Base-by-base conservation (phyloP, 1,139 yeast species). In the Kodamaea suecica region DNA sequence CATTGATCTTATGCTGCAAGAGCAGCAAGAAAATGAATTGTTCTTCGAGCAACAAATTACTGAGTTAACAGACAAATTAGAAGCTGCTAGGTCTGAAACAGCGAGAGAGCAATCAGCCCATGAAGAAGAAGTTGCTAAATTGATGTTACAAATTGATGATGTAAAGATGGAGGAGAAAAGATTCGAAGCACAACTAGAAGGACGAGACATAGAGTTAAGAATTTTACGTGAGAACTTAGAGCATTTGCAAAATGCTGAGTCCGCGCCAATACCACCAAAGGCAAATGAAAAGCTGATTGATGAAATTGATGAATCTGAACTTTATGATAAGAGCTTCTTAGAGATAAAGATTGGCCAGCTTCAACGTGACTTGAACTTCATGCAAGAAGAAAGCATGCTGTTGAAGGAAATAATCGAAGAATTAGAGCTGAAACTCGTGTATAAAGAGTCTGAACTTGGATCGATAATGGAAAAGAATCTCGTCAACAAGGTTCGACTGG, bases 261-360 rank as follows among this genome's bases (percentile, higher is more conserved):
- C 21, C 15, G 23, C 17, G 17, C 26, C 21, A 7, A 23, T 27
- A 20, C 27, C 30, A 14, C 19, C 26, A 15, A 19, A 31, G 3
- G 17, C 19, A 17, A 31, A 29, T n/a, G 34, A 37, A 11, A 33
- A 29, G 3, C 34, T 34, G 11, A 19, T 25, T 3, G 30, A 10
- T 15, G 34, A 24, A 14, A 26, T 26, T n/a, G 35, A 31, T 16
- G 38, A 40, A 23, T 25, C 14, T 12, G 8, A 31, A 17, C 40
- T 44, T 15, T 44, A 36, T 28, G 45, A 38, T 12, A 39, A 33
- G 19, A 37, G 35, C 12, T 28, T 38, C 47, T 55, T 76, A 42
- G 81, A 76, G 47, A 70, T 68, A 40, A 66, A 68, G 43, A 73
- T 77, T 31, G 65, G 70, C 25, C 75, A 73, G 41, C 52, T 76